These are phyloP conservation scores for Tarenaya hassleriana DNA, from an alignment of 345 rosid species.

Conservation along the genomic window DNA sequence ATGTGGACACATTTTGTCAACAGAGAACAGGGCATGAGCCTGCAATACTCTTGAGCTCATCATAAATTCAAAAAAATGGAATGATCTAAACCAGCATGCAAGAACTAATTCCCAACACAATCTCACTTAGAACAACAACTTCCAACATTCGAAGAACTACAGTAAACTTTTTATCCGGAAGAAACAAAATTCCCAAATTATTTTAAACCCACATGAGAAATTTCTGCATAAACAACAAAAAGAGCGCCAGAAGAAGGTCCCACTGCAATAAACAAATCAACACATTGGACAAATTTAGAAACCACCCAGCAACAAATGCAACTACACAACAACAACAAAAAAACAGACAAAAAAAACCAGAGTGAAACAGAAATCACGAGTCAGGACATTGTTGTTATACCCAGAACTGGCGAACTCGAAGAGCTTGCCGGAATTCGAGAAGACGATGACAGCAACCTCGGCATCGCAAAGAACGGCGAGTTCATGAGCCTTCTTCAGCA, in stretches of 20 bases:
- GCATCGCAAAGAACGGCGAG: constrained; percentile 88
- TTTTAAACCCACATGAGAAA: background rate
- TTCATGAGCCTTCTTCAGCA: constrained; percentile 86
- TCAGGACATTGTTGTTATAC: constrained; percentile 28
- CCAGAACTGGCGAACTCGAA: constrained; percentile 78
- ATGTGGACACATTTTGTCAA: background rate
- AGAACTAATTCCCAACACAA: background rate
- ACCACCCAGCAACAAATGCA: constrained; percentile 10
- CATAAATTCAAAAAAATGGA: constrained; percentile 9
- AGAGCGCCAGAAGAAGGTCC: background rate
- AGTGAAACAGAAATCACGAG: background rate
- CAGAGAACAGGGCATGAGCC: constrained; percentile 5
- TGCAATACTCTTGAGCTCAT: background rate
- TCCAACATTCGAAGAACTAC: background rate
- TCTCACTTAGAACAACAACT: background rate
- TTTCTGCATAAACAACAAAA: background rate
- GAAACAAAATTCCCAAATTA: no score
- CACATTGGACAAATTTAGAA: no score
- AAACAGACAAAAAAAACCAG: background rate
- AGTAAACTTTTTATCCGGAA: no score
- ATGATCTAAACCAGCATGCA: constrained; percentile 27
- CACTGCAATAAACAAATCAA: background rate
- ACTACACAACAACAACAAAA: background rate
- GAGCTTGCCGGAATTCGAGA: constrained; percentile 90
- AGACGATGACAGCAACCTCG: constrained; percentile 88